Base-by-base conservation (phyloP, 192 early-diverging fungal species). In the Cetraspora pellucida region DNA sequence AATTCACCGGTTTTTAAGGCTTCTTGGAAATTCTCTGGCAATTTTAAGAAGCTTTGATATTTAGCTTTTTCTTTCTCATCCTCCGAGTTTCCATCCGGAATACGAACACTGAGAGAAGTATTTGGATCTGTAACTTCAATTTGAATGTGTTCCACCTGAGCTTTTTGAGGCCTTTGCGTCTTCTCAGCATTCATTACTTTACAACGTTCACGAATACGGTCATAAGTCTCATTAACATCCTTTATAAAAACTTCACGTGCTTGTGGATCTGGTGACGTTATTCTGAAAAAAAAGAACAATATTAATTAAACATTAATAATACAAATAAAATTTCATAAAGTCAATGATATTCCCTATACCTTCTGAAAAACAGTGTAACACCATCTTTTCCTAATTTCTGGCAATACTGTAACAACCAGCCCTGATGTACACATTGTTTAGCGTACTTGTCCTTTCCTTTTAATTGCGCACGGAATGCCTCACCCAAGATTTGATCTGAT, bases 221-320 rank as follows among this genome's bases (percentile, higher is more conserved):
- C 86, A 81, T 95, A 96, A 17, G 94, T 95, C 17, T 91, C 85
- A 14, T 90, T 84, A n/a, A 97, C 92, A 83, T 98, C 97, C 55
- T 89, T 89, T 73, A 85, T 80, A 82, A 97, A 97, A 85, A 96
- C 91, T 28, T 90, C 85, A 49, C 88, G 87, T 3, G 95, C 93
- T 52, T 75, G 84, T 31, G 85, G 76, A 57, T 93, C 87, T 11
- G n/a, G 80, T 81, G 27, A 85, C 59, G 54, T 49, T 47, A 64
- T 72, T 11, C 77, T 59, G 46, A 19, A 16, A 54, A 45, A 37
- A 50, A 19, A 64, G 21, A 59, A 19, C 17, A 47, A 27, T 23
- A 37, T 21, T 44, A 31, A 43, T 50, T 59, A 21, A 57, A 31
- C 70, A 71, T 63, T 10, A 50, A 46, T 10, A 61, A 23, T 57